Conservation (phyloP, 1,139 yeast genomes). For the Spencermartinsiella ligniputridi region DNA sequence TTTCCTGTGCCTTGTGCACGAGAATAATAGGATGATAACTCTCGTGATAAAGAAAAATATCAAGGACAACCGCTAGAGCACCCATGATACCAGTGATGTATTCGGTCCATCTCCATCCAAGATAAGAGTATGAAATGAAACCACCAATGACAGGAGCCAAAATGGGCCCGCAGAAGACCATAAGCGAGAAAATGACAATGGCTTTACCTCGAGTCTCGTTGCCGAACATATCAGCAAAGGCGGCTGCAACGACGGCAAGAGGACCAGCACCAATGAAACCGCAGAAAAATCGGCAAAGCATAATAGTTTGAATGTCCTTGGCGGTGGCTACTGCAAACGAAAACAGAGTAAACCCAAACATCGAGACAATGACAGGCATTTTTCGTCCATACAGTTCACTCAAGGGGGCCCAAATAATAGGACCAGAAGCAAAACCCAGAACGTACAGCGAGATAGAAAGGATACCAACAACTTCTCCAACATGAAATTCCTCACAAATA, state of each 20-base stretch:
- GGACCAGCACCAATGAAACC: slow-evolving; percentile 80
- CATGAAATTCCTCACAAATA: slow-evolving; percentile 29
- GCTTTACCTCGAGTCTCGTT: slow-evolving; percentile 64
- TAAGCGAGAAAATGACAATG: slow-evolving; percentile 57
- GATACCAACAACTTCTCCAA: slow-evolving; percentile 30
- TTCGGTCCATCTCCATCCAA: slow-evolving; percentile 59
- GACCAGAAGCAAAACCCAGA: slow-evolving; percentile 79
- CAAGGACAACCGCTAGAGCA: slow-evolving; percentile 32
- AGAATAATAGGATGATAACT: slow-evolving; percentile 45
- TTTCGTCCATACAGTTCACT: slow-evolving; percentile 74
- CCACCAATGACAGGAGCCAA: slow-evolving; percentile 53
- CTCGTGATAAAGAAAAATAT: slow-evolving; percentile 41
- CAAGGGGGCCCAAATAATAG: slow-evolving; percentile 75
- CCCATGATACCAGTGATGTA: slow-evolving; percentile 53
- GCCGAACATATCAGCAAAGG: slow-evolving; percentile 71
- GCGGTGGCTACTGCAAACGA: slow-evolving; percentile 71
- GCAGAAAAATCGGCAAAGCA: slow-evolving; percentile 69
- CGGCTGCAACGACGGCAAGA: slow-evolving; percentile 76
- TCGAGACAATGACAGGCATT: slow-evolving; percentile 49
- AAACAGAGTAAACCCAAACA: slow-evolving; percentile 55
- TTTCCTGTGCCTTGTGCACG: slow-evolving; percentile 41
- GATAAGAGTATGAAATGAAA: slow-evolving; percentile 33
- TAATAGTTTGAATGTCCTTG: slow-evolving; percentile 64
- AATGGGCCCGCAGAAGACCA: slow-evolving; percentile 72
- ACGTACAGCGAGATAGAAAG: slow-evolving; percentile 71